Evolutionary conservation across 2,329 filamentous ascomycete species (phyloP).

Genomic region (Sporothrix euskadiensis): DNA sequence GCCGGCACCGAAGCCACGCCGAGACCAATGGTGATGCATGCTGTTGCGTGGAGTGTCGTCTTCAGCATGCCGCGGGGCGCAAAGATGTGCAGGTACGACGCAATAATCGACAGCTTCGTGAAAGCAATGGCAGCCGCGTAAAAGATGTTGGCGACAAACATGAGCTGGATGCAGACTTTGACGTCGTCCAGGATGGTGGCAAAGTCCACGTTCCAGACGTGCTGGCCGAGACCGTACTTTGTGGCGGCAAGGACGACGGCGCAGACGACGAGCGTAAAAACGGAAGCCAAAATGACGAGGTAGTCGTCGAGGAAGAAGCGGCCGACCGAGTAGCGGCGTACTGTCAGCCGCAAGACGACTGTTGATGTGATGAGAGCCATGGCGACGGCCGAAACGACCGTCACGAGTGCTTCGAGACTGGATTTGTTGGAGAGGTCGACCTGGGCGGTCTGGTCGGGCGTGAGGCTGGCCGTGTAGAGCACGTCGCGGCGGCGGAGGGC

Average conservation of each 20-base stretch:
- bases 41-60: slow-evolving; percentile 38
- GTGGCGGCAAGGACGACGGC: slow-evolving; percentile 32
- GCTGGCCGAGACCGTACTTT: slow-evolving; percentile 34
- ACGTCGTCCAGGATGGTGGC: slow-evolving; percentile 30
- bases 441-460: slow-evolving; percentile 30
- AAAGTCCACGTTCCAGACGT: slow-evolving; percentile 36
- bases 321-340: slow-evolving; percentile 31
- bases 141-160: slow-evolving; percentile 37
- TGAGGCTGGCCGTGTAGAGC: slow-evolving; percentile 17
- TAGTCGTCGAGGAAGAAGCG: slow-evolving; percentile 35
- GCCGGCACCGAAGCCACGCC: slow-evolving; percentile 35
- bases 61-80: slow-evolving; percentile 37
- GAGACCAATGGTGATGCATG: slow-evolving; percentile 36
- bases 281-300: slow-evolving; percentile 33
- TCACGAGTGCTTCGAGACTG: slow-evolving; percentile 25
- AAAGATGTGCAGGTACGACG: slow-evolving; percentile 39
- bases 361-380: slow-evolving; percentile 33
- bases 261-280: slow-evolving; percentile 34
- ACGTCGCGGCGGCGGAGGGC: background rate
- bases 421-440: slow-evolving; percentile 34
- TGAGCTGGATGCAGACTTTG: slow-evolving; percentile 34
- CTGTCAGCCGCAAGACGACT: slow-evolving; percentile 32
- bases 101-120: slow-evolving; percentile 39
- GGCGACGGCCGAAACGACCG: slow-evolving; percentile 31
- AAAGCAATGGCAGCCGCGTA: slow-evolving; percentile 36